phyloP scores from a whole-genome alignment of 164 flowering plant genomes.

The Berberis thunbergii region DNA sequence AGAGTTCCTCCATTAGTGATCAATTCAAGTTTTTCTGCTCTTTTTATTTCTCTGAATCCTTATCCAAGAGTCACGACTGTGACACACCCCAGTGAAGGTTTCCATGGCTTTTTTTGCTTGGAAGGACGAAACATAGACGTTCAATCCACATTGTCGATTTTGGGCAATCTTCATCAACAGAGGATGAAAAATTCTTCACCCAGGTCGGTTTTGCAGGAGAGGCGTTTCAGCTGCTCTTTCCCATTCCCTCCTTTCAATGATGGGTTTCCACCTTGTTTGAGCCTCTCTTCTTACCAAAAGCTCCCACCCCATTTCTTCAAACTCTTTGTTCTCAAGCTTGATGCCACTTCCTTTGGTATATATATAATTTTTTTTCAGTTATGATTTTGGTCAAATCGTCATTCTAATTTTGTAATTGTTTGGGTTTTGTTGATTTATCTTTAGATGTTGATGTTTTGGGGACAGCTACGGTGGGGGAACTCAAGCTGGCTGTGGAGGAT shows the following conservation, averaged over 20 bases:
- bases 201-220: neutral
- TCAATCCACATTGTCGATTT: too few species aligned
- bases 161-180: too few species aligned
- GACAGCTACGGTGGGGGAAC: conserved; percentile 49
- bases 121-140: too few species aligned
- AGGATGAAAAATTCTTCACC: too few species aligned
- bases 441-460: conserved; percentile 52
- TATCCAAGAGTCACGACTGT: too few species aligned
- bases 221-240: neutral
- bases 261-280: neutral
- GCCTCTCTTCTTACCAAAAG: conserved; percentile 30
- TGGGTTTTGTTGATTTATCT: conserved; percentile 1
- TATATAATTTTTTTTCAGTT: neutral
- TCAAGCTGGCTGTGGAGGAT: conserved; percentile 66
- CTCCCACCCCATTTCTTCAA: conserved; percentile 48
- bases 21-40: too few species aligned
- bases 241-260: neutral
- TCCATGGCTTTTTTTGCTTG: too few species aligned
- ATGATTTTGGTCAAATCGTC: conserved; percentile 1
- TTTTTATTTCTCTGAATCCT: too few species aligned
- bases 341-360: conserved; percentile 74
- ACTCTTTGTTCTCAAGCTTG: conserved; percentile 71
- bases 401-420: neutral
- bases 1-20: too few species aligned
- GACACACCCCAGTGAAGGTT: too few species aligned